A percentile compares a stretch with the other conserved stretches of the same genome.
phyloP scores from a whole-genome alignment of 805 yeast genomes.

The Teunomyces stri region DNA sequence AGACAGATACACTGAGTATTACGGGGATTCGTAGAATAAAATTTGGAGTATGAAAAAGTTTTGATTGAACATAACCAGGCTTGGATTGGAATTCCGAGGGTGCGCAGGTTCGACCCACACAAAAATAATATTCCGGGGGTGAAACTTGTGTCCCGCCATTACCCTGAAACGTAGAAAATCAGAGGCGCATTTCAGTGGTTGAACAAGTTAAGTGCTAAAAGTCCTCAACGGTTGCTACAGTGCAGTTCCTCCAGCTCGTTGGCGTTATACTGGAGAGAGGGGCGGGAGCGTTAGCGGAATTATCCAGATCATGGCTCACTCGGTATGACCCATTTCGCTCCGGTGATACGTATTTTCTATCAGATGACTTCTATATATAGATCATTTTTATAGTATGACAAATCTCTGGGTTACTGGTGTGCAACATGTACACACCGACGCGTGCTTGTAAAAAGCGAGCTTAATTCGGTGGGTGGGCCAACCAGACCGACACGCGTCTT shows the following conservation, averaged over 20 bases:
- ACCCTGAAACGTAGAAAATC: neutral
- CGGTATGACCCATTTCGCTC: neutral
- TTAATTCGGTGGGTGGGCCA: constrained; percentile 3
- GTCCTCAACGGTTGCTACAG: neutral
- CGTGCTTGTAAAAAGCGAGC: neutral
- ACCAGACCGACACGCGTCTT: constrained; percentile 1
- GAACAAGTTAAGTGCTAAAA: neutral
- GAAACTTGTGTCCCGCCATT: neutral
- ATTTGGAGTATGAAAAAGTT: constrained; percentile 4
- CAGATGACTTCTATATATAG: neutral
- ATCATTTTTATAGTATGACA: neutral
- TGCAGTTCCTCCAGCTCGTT: neutral
- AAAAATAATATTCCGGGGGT: neutral
- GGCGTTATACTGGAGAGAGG: neutral
- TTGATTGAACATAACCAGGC: constrained; percentile 3
- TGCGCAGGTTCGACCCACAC: neutral
- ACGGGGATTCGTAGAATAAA: neutral
- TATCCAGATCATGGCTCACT: neutral
- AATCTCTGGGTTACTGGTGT: neutral
- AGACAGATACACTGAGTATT: neutral
- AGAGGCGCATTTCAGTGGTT: neutral
- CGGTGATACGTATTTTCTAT: neutral
- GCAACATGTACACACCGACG: neutral
- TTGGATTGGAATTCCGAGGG: constrained; percentile 3
- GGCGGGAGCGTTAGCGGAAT: neutral